Percentiles rank a stretch among this genome's conserved stretches.
Conservation (phyloP, 495 filamentous ascomycete species). For the Aspergillus hancockii region DNA sequence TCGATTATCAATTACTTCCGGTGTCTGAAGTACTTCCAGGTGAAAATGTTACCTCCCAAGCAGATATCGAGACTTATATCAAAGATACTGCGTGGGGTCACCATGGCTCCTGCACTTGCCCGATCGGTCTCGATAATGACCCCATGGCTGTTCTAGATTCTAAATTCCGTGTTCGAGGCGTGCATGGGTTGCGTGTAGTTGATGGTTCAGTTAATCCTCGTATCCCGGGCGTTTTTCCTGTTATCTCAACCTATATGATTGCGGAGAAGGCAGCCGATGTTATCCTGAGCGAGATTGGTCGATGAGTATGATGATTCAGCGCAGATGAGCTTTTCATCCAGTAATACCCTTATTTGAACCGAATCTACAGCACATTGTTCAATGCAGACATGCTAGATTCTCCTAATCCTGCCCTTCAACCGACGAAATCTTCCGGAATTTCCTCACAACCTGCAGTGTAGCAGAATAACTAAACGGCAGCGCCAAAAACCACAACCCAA, state of each 20-base stretch:
- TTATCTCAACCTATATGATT: slow-evolving; percentile 61
- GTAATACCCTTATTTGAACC: not conserved
- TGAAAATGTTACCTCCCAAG: slow-evolving; percentile 32
- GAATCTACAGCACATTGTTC: too few relatives aligned
- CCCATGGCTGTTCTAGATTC: slow-evolving; percentile 60
- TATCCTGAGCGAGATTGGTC: slow-evolving; percentile 36
- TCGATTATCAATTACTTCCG: slow-evolving; percentile 27
- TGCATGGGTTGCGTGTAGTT: slow-evolving; percentile 56
- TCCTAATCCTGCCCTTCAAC: not conserved
- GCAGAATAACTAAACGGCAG: slow-evolving; percentile 47
- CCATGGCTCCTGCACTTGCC: slow-evolving; percentile 57
- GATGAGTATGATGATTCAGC: slow-evolving; percentile 14
- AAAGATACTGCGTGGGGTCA: slow-evolving; percentile 58
- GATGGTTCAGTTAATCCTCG: slow-evolving; percentile 60
- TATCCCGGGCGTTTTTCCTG: slow-evolving; percentile 60
- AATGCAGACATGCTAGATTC: too few relatives aligned
- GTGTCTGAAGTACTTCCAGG: slow-evolving; percentile 51
- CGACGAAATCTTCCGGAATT: slow-evolving; percentile 18
- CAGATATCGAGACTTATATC: slow-evolving; percentile 49
- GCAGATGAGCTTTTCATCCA: not conserved
- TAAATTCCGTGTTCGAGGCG: slow-evolving; percentile 56
- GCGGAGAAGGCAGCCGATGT: slow-evolving; percentile 65
- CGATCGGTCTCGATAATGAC: slow-evolving; percentile 57
- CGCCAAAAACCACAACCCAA: slow-evolving; percentile 41
- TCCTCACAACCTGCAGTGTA: slow-evolving; percentile 38